Evolutionary conservation across 2,329 filamentous ascomycete genomes (phyloP).

Genomic region (Penicillium palitans): DNA sequence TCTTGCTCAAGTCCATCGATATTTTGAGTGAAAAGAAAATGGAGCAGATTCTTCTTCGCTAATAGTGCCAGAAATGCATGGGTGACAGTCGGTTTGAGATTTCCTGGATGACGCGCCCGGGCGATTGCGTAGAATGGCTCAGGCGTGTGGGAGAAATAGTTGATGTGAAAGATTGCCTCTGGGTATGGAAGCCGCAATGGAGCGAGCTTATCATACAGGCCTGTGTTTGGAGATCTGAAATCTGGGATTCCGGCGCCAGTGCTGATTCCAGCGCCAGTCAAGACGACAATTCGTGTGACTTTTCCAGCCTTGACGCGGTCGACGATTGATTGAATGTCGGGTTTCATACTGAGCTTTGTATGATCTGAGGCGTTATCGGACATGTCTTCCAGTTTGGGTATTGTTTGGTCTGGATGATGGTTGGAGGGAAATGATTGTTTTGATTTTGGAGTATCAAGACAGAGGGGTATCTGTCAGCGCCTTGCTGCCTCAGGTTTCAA

Average conservation of each 20-base stretch:
- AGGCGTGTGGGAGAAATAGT: constrained; percentile 75
- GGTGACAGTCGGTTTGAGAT: constrained; percentile 75
- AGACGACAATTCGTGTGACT: constrained; percentile 22
- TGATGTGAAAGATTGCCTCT: constrained; percentile 84
- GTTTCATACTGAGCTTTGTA: neutral
- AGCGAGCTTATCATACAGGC: constrained; percentile 80
- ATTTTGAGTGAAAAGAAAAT: constrained; percentile 86
- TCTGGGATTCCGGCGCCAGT: constrained; percentile 68
- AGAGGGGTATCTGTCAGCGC: neutral
- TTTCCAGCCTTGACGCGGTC: constrained; percentile 18
- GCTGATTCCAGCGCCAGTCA: constrained; percentile 71
- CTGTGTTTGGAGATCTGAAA: constrained; percentile 81
- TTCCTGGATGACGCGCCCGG: constrained; percentile 81
- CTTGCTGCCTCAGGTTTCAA: neutral
- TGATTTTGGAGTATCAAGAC: neutral
- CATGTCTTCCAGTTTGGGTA: neutral
- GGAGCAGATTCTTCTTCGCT: constrained; percentile 69
- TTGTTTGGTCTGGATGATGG: neutral
- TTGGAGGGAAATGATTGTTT: neutral
- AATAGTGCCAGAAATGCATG: constrained; percentile 80
- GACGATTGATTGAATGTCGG: constrained; percentile 15
- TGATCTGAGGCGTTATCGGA: neutral
- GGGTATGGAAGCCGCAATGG: constrained; percentile 76
- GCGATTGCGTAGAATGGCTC: constrained; percentile 83
- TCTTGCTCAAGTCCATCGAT: constrained; percentile 85